Percentiles rank a stretch among this genome's conserved stretches.
phyloP scores from a whole-genome alignment of 495 filamentous ascomycete genomes.

The Aspergillus taichungensis region DNA sequence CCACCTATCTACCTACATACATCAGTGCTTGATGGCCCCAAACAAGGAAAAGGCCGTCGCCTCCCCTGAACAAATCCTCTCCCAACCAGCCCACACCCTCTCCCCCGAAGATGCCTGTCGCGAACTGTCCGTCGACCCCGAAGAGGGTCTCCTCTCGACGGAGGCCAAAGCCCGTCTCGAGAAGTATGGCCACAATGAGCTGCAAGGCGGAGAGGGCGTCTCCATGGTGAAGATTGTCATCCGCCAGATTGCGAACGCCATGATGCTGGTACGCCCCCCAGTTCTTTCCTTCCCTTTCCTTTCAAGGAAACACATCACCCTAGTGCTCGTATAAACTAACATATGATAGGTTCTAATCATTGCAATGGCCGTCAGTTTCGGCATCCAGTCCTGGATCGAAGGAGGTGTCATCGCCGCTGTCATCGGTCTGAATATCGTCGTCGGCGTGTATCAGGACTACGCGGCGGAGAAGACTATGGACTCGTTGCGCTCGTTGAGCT shows the following conservation, averaged over 20 bases:
- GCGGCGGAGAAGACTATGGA: conserved; percentile 71
- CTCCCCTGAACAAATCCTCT: conserved; percentile 28
- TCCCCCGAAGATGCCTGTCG: conserved; percentile 41
- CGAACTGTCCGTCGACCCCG: conserved; percentile 49
- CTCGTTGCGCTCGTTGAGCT: conserved; percentile 53
- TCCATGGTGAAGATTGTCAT: conserved; percentile 49
- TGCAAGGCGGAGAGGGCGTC: conserved; percentile 51
- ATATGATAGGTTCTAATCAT: conserved; percentile 49
- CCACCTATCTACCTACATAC: neutral
- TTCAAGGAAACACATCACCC: neutral
- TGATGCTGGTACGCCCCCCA: conserved; percentile 46
- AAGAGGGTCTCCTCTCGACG: conserved; percentile 49
- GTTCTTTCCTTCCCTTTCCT: conserved; percentile 1
- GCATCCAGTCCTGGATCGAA: conserved; percentile 61
- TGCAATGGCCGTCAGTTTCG: conserved; percentile 63
- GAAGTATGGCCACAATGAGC: conserved; percentile 51
- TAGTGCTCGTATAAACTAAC: conserved; percentile 1
- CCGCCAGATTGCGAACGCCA: conserved; percentile 57
- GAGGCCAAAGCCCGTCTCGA: conserved; percentile 49
- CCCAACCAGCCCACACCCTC: conserved; percentile 57
- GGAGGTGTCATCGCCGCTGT: conserved; percentile 59
- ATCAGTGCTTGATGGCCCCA: conserved; percentile 32
- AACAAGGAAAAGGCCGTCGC: conserved; percentile 38
- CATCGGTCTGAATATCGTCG: conserved; percentile 56
- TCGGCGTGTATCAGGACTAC: conserved; percentile 66